Percentiles rank a stretch among this genome's conserved stretches.
Evolutionary conservation across 2,329 filamentous ascomycete species (phyloP).

Genomic region (Hymenotorrendiella dingleyae): DNA sequence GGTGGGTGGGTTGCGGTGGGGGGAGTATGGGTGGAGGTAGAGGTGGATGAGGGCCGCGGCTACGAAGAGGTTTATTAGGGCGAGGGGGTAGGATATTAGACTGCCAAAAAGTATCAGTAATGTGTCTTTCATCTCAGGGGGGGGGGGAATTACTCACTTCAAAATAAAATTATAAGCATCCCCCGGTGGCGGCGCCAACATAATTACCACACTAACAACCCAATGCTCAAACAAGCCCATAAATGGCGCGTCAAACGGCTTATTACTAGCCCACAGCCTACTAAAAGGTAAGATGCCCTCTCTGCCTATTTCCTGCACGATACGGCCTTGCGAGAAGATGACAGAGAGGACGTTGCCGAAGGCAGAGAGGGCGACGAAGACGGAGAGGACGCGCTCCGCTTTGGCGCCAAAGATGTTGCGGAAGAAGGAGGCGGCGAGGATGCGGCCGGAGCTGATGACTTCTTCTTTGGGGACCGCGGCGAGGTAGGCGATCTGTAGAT

Average conservation of each 20-base stretch:
- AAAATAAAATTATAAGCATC: conserved; percentile 61
- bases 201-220: conserved; percentile 57
- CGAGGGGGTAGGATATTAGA: conserved; percentile 59
- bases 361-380: conserved; percentile 62
- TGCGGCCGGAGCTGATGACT: conserved; percentile 44
- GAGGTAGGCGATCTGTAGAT: conserved; percentile 57
- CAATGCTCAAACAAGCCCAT: conserved; percentile 59
- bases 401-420: conserved; percentile 47
- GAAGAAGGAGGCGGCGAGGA: conserved; percentile 50
- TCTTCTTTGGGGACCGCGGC: conserved; percentile 49
- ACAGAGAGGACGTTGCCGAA: conserved; percentile 63
- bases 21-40: conserved; percentile 42
- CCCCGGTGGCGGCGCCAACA: conserved; percentile 60
- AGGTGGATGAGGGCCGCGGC: conserved; percentile 47
- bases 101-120: conserved; percentile 27
- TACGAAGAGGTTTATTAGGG: conserved; percentile 51
- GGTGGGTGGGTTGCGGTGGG: conserved; percentile 41
- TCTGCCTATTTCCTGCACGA: conserved; percentile 60
- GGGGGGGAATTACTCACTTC: conserved; percentile 37
- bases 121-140: not conserved
- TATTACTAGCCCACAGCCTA: conserved; percentile 56
- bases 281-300: conserved; percentile 62
- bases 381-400: conserved; percentile 54
- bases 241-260: conserved; percentile 56
- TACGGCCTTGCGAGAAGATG: conserved; percentile 61